A percentile compares a stretch with the other conserved stretches of the same genome.
Evolutionary conservation across 2,329 filamentous ascomycete species (phyloP).

Genomic region (Trichoderma polysporum): DNA sequence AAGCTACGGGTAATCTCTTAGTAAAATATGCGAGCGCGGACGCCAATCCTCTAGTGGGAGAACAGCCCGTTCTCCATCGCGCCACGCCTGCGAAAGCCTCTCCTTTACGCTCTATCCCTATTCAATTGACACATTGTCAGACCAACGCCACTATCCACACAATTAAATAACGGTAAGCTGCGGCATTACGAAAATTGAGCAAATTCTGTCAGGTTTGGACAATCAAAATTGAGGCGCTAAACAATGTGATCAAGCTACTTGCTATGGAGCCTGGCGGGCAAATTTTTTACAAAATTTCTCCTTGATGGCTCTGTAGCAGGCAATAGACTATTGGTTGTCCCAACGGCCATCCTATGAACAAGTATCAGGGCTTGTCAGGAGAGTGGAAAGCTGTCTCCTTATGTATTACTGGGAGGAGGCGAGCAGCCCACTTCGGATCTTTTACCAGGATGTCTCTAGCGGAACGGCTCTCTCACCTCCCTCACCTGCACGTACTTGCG

Average conservation of each 20-base stretch:
- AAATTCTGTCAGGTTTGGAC: background rate
- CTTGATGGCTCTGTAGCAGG: background rate
- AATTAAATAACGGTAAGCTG: background rate
- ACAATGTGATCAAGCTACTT: background rate
- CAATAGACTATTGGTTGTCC: background rate
- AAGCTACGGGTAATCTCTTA: background rate
- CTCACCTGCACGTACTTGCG: background rate
- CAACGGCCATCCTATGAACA: background rate
- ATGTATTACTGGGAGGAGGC: background rate
- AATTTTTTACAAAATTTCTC: background rate
- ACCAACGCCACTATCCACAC: background rate
- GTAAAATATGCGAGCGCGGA: background rate
- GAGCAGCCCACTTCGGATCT: background rate
- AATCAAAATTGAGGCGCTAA: background rate
- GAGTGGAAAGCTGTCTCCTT: background rate
- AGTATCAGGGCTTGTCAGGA: background rate
- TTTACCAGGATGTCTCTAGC: conserved; percentile 1
- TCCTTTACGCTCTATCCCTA: background rate
- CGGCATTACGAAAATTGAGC: background rate
- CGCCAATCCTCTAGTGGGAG: conserved; percentile 8
- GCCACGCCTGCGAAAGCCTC: background rate
- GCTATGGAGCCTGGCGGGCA: background rate
- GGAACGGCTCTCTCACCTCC: background rate
- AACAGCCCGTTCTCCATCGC: background rate
- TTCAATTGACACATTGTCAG: background rate